Evolutionary conservation across 2,329 filamentous ascomycete species (phyloP), one percentile per base, ranked within the genome.

Genomic region (Trichophyton verrucosum): DNA sequence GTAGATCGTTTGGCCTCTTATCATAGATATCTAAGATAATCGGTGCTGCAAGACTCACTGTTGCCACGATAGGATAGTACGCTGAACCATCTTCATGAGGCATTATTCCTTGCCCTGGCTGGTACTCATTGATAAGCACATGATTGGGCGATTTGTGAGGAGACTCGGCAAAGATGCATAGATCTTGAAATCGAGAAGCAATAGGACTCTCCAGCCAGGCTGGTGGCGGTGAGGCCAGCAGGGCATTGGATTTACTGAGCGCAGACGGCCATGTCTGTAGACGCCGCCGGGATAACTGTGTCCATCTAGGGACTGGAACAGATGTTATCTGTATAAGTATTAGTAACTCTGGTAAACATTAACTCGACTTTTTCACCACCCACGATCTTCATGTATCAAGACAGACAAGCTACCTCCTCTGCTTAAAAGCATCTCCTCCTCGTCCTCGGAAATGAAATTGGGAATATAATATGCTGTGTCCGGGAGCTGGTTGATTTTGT

Each of bases 81-180:
- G 92, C 89, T 7, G 82, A 77, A 1, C 92, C 94, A 72, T 99
- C 92, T 78, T 96, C 94, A 72, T 97, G 92, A 55, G 91, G 86
- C 89, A 96, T 95, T 66, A 97, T 97, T n/a, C 92, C 92, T 64
- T 96, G 83, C 1, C 89, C 89, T 0, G 89, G 84, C 1, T 81
- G 80, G 72, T 97, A 99, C 72, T 96, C 91, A 70, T 99, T 99
- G 67, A 97, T 85, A 42, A 97, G 79, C 53, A 95, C 89, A 74
- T 97, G 94, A 68, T 97, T 99, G 2, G 92, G 89, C 3, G 78
- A 79, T 17, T 77, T 68, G 69, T 97, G 91, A 3, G 89, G 88
- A 58, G 91, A 89, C 20, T 78, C 71, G 1, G 71, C 64, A 68
- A 86, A 87, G 11, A 86, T 74, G 3, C 74, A 74, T 0, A 81